Evolutionary conservation across 306 rosid genomes (phyloP).

Genomic region (Argentina anserina): DNA sequence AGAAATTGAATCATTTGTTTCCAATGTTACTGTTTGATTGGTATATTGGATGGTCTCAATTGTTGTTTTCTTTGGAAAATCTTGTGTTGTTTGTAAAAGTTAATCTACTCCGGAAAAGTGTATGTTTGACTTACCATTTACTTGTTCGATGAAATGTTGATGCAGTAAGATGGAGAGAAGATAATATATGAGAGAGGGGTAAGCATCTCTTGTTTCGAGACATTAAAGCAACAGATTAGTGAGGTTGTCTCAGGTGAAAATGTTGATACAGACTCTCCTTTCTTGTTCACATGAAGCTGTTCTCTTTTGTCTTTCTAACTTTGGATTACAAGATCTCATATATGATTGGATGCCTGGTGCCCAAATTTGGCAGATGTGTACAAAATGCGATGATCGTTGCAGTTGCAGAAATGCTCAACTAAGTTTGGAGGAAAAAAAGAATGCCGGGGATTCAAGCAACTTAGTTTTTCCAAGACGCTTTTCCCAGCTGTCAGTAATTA

Average conservation of each 20-base stretch:
- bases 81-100: neutral
- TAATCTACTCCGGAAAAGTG: neutral
- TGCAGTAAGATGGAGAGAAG: constrained; percentile 12
- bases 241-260: constrained; percentile 55
- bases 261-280: constrained; percentile 48
- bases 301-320: constrained; percentile 41
- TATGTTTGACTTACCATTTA: neutral
- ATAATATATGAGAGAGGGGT: constrained; percentile 1
- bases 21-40: neutral
- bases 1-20: neutral
- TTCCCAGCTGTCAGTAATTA: constrained; percentile 46
- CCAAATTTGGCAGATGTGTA: constrained; percentile 75
- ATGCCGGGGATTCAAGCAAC: constrained; percentile 36
- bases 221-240: constrained; percentile 25
- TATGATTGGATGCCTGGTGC: constrained; percentile 56
- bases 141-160: constrained; percentile 18
- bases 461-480: constrained; percentile 37
- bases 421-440: constrained; percentile 38
- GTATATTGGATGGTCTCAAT: neutral
- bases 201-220: constrained; percentile 18
- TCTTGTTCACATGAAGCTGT: constrained; percentile 56
- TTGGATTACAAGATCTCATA: constrained; percentile 39
- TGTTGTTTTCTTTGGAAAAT: neutral
- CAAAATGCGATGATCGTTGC: constrained; percentile 41
- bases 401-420: constrained; percentile 49